Conservation (phyloP, 2,329 filamentous ascomycete genomes). For the Bisporella sp. region DNA sequence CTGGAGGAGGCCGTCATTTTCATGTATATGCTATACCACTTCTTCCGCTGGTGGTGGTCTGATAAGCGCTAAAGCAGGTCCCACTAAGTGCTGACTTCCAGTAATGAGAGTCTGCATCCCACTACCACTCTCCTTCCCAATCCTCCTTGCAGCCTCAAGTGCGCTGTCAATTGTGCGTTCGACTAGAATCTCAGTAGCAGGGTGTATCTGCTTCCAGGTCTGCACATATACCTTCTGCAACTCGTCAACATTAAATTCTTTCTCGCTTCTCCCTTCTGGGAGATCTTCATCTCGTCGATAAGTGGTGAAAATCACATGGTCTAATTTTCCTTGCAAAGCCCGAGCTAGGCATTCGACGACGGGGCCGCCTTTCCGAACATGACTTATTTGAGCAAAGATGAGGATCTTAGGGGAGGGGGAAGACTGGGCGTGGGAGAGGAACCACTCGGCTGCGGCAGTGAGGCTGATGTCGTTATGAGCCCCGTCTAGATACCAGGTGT, state of each 20-base stretch:
- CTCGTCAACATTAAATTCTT: constrained; percentile 1
- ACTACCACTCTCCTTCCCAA: constrained; percentile 21
- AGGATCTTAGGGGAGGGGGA: constrained; percentile 1
- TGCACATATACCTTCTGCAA: constrained; percentile 8
- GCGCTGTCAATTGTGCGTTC: constrained; percentile 48
- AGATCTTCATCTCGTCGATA: constrained; percentile 3
- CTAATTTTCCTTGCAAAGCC: constrained; percentile 6
- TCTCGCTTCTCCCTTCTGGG: constrained; percentile 3
- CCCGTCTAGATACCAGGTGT: constrained; percentile 19
- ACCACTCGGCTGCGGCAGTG: constrained; percentile 55
- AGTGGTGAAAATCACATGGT: constrained; percentile 15
- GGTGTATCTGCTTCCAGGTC: constrained; percentile 12
- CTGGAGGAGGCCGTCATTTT: too few species aligned
- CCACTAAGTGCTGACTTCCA: constrained; percentile 54
- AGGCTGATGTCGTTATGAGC: constrained; percentile 62
- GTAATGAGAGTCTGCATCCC: constrained; percentile 39
- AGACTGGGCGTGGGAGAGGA: background rate
- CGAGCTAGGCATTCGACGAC: constrained; percentile 7
- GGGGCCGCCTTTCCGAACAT: constrained; percentile 1
- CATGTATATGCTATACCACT: too few species aligned
- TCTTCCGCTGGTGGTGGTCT: too few species aligned
- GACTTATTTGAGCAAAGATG: constrained; percentile 9
- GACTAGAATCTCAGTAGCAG: constrained; percentile 24
- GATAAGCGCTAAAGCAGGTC: constrained; percentile 30
- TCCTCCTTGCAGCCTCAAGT: constrained; percentile 36